Percentiles rank a stretch among this genome's conserved stretches.
These are phyloP conservation scores for Mycosphaerella arachidis DNA, from an alignment of 2,329 filamentous ascomycete species.

Conservation along the genomic window DNA sequence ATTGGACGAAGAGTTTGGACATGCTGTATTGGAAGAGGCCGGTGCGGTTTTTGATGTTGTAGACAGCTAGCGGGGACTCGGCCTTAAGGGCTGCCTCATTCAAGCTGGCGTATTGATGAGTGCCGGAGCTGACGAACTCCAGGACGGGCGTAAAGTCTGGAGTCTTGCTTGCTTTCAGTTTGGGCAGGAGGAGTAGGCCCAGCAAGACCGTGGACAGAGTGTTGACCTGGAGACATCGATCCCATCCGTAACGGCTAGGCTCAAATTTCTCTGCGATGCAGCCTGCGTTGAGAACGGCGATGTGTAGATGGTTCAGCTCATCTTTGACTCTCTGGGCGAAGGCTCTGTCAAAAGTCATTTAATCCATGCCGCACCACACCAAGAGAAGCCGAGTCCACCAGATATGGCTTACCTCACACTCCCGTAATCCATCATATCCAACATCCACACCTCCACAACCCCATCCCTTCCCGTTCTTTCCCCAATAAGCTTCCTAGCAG, in stretches of 20 bases:
- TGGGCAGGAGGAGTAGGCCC: constrained; percentile 47
- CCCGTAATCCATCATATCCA: constrained; percentile 26
- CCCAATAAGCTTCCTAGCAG: constrained; percentile 31
- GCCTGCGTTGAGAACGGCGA: constrained; percentile 41
- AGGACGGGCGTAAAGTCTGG: constrained; percentile 14
- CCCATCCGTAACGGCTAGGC: constrained; percentile 34
- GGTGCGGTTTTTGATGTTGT: background rate
- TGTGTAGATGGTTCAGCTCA: constrained; percentile 30
- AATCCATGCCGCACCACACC: background rate
- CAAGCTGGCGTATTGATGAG: background rate
- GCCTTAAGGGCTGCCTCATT: background rate
- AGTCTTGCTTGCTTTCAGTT: constrained; percentile 20
- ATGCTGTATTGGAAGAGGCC: constrained; percentile 9
- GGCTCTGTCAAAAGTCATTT: background rate
- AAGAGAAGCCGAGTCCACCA: too few species aligned
- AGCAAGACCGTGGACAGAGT: constrained; percentile 54
- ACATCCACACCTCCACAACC: constrained; percentile 31
- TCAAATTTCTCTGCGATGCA: constrained; percentile 24
- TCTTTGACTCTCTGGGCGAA: constrained; percentile 27
- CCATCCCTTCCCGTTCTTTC: constrained; percentile 24
- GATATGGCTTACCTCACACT: constrained; percentile 11
- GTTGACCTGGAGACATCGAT: constrained; percentile 54
- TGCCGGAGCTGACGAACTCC: constrained; percentile 16
- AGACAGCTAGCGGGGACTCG: constrained; percentile 4
- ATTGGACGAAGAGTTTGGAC: constrained; percentile 19